A percentile compares a stretch with the other conserved stretches of the same genome.
Conservation (phyloP, 225 moss, liverwort and hornwort genomes). For the Sphagnum contortum region DNA sequence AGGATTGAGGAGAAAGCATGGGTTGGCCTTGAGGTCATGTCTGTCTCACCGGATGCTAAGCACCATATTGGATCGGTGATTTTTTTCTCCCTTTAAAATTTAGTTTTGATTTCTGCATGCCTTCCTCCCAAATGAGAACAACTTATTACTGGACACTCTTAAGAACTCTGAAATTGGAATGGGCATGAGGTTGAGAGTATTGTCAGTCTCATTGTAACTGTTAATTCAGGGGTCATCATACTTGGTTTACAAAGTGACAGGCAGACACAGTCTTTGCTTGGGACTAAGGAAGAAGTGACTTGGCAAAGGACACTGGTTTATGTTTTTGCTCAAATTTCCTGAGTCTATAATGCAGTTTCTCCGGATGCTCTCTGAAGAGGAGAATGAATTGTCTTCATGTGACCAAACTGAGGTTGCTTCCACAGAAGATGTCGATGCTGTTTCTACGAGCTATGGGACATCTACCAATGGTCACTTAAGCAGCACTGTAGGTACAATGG, state of each 20-base stretch:
- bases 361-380: conserved; percentile 37
- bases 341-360: conserved; percentile 27
- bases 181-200: no score
- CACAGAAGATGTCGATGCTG: conserved; percentile 74
- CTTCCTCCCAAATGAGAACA: no score
- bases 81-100: conserved; percentile 1
- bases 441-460: conserved; percentile 41
- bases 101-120: no score
- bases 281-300: background rate
- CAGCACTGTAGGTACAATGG: no score
- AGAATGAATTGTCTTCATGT: conserved; percentile 25
- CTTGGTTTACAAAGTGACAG: no score
- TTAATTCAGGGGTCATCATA: no score
- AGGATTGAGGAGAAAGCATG: conserved; percentile 73
- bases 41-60: conserved; percentile 58
- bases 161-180: no score
- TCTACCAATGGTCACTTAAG: conserved; percentile 6
- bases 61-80: conserved; percentile 79
- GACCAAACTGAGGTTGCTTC: conserved; percentile 34
- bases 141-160: no score
- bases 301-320: no score
- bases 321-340: no score
- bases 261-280: no score
- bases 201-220: no score
- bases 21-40: conserved; percentile 78